Base-by-base conservation (phyloP, 352 stramenopile genomes). In the Halophytophthora polymorphica region DNA sequence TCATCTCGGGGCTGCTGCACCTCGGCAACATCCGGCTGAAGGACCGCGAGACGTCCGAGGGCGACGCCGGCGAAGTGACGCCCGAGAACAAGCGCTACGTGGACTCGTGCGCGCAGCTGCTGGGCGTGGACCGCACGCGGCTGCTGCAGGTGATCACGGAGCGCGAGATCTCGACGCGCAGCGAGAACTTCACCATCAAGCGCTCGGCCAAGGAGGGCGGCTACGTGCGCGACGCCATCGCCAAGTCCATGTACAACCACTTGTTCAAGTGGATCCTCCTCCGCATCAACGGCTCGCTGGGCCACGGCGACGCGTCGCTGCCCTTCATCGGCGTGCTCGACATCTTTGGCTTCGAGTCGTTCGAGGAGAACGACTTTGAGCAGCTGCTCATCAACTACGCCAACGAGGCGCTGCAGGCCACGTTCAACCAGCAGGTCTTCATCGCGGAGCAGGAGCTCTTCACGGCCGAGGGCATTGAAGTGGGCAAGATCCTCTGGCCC, bases 1-100 rank as follows among this genome's bases (percentile, higher is more conserved):
- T 98, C 41, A 76, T 97, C 50, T 93, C 93, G 0, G 95, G 89
- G 50, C 77, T 99, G 31, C 64, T 99, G 38, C 96, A 99, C 71
- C 77, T 99, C 31, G 96, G 96, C 44, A 98, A 99, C 75, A 83
- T 99, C 29, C 71, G 95, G 13, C 98, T 98, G 61, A 82, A 97
- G 35, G 84, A 95, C 45, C 83, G 93, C 61, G 86, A 96, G 46
- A 88, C 83, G 18, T 58, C 83, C 3, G 83, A 94, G 46, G 81
- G 81, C 28, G 72, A 94, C 51, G 84, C 81, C 22, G 79, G 73
- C 0, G 70, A n/a, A n/a, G n/a, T n/a, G n/a, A n/a, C 85, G n/a
- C 77, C 93, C 41, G 65, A 93, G 47, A 85, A 86, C 58, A 44
- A 71, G 8, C 12, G 57, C 71, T 18, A 69, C 81, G 13, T n/a